phyloP scores from a whole-genome alignment of 1,139 yeast genomes.

The Taphrina pruni region DNA sequence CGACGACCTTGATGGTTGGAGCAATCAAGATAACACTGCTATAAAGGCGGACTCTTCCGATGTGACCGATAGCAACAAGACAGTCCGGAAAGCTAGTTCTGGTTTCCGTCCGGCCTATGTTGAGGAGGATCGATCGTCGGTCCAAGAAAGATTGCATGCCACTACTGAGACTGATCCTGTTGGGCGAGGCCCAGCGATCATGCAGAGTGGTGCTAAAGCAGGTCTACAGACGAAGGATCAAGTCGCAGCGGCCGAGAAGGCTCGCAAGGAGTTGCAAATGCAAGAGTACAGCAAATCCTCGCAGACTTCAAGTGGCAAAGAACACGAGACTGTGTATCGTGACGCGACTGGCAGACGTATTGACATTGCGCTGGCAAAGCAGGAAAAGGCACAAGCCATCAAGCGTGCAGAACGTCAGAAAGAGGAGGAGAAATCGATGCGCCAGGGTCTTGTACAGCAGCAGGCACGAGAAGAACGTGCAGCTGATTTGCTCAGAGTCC shows the following conservation, averaged over 20 bases:
- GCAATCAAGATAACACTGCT: slow-evolving; percentile 45
- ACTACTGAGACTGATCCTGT: slow-evolving; percentile 38
- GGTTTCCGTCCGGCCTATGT: slow-evolving; percentile 26
- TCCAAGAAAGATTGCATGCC: background rate
- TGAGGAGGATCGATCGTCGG: slow-evolving; percentile 9
- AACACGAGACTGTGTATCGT: slow-evolving; percentile 61
- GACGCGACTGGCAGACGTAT: slow-evolving; percentile 64
- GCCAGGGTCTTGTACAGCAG: slow-evolving; percentile 59
- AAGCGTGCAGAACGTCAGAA: slow-evolving; percentile 48
- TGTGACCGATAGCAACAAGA: slow-evolving; percentile 18
- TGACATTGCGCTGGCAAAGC: slow-evolving; percentile 51
- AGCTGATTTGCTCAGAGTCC: slow-evolving; percentile 51
- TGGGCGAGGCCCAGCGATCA: slow-evolving; percentile 42
- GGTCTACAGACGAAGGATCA: slow-evolving; percentile 58
- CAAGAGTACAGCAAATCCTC: slow-evolving; percentile 42
- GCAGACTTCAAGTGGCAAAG: slow-evolving; percentile 42
- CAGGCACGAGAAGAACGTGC: slow-evolving; percentile 49
- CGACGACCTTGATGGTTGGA: slow-evolving; percentile 47
- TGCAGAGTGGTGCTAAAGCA: slow-evolving; percentile 56
- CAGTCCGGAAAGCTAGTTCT: slow-evolving; percentile 1
- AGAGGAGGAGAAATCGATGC: slow-evolving; percentile 51
- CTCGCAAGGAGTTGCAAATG: slow-evolving; percentile 49
- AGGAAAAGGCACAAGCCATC: slow-evolving; percentile 51
- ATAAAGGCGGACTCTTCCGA: slow-evolving; percentile 22
- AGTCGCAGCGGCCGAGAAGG: slow-evolving; percentile 52